Evolutionary conservation across 1,284 basidiomycete species (phyloP).

Genomic region (Phlebopus sp.): DNA sequence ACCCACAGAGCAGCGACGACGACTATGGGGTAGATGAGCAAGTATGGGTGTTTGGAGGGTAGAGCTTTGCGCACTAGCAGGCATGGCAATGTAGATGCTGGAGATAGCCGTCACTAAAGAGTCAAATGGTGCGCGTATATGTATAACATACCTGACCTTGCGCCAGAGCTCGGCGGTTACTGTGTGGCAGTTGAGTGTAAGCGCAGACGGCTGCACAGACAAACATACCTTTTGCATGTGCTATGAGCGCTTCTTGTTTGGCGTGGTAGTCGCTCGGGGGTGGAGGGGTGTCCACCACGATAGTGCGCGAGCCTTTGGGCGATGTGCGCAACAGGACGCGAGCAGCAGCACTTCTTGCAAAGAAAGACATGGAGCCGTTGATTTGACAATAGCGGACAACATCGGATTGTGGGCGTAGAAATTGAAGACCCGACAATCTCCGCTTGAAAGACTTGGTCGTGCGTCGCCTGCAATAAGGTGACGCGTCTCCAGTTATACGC

Average conservation of each 20-base stretch:
- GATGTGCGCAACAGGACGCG: constrained; percentile 46
- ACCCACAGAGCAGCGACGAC: constrained; percentile 66
- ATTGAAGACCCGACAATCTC: constrained; percentile 25
- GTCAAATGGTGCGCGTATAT: neutral
- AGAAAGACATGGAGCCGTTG: constrained; percentile 49
- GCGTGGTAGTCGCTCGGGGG: constrained; percentile 44
- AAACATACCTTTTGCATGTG: constrained; percentile 64
- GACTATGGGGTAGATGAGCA: constrained; percentile 42
- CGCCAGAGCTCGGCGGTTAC: constrained; percentile 80
- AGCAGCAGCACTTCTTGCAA: constrained; percentile 44
- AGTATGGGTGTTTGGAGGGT: neutral
- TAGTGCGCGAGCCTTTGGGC: constrained; percentile 37
- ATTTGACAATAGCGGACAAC: constrained; percentile 10
- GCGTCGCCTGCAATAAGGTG: constrained; percentile 25
- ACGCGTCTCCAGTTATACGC: constrained; percentile 31
- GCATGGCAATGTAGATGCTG: constrained; percentile 75
- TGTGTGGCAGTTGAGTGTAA: constrained; percentile 32
- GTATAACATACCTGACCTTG: constrained; percentile 67
- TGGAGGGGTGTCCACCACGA: constrained; percentile 39
- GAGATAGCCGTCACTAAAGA: neutral
- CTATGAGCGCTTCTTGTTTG: constrained; percentile 56
- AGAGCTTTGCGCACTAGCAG: constrained; percentile 53
- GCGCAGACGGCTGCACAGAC: neutral
- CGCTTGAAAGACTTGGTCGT: constrained; percentile 24
- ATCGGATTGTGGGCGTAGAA: constrained; percentile 21